phyloP scores from a whole-genome alignment of 257 asterid species.

The Solanum chiquidenum region DNA sequence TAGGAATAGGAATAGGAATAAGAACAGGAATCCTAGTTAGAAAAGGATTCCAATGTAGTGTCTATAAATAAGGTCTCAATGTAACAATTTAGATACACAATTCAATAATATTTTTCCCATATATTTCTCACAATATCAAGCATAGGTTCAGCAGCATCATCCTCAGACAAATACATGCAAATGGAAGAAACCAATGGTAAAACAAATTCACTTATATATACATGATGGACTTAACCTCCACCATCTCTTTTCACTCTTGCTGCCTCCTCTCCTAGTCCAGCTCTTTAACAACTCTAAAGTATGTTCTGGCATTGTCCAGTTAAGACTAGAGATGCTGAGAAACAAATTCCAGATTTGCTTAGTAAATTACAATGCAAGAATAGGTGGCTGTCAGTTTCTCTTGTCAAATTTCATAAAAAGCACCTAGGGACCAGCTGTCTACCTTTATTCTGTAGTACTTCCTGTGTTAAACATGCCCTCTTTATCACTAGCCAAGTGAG shows the following conservation, averaged over 20 bases:
- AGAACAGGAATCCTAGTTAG: too few species aligned
- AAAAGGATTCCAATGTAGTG: too few species aligned
- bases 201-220: neutral
- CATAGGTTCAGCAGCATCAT: neutral
- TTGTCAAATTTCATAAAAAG: neutral
- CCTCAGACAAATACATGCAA: neutral
- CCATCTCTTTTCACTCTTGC: neutral
- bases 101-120: too few species aligned
- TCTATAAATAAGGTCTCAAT: too few species aligned
- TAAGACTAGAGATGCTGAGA: neutral
- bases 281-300: too few species aligned
- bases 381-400: neutral
- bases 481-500: neutral
- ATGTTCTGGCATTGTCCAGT: neutral
- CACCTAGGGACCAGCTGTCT: neutral
- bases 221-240: neutral
- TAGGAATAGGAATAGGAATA: too few species aligned
- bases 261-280: neutral
- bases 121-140: too few species aligned
- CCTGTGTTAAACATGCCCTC: neutral
- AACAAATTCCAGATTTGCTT: neutral
- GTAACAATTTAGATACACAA: too few species aligned
- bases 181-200: conserved; percentile 2
- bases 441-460: neutral
- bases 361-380: neutral